Conservation (phyloP, 768 basidiomycete species). For the Stropharia rugosoannulata region DNA sequence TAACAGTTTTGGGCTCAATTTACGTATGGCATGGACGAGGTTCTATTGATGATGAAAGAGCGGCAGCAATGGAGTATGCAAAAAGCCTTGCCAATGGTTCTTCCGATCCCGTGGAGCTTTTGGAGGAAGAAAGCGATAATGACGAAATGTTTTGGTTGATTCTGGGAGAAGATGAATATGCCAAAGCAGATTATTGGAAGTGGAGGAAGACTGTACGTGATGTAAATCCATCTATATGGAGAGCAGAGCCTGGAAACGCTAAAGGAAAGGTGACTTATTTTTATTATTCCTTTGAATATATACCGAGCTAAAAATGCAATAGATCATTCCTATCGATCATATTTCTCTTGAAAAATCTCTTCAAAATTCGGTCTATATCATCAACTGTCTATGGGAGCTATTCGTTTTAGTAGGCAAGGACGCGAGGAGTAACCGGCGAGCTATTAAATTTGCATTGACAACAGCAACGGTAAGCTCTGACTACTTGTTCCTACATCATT, state of each 20-base stretch:
- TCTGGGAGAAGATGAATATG: constrained; percentile 73
- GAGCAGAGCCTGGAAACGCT: constrained; percentile 39
- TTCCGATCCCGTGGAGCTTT: constrained; percentile 44
- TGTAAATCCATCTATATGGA: constrained; percentile 58
- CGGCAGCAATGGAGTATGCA: constrained; percentile 64
- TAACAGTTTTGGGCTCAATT: constrained; percentile 65
- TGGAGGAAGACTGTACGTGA: constrained; percentile 51
- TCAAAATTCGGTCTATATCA: constrained; percentile 53
- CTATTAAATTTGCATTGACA: constrained; percentile 62
- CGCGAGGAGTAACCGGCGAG: constrained; percentile 57
- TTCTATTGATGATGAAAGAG: constrained; percentile 54
- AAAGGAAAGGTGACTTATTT: constrained; percentile 38
- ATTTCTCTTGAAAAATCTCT: constrained; percentile 38
- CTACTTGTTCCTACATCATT: background rate
- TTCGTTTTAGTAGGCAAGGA: constrained; percentile 71
- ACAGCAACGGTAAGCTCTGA: constrained; percentile 47
- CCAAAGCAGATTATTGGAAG: constrained; percentile 80
- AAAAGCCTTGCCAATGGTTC: constrained; percentile 33
- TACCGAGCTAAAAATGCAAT: constrained; percentile 1
- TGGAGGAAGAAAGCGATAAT: constrained; percentile 60
- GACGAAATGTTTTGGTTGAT: constrained; percentile 90
- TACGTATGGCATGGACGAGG: constrained; percentile 86
- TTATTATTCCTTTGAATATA: background rate
- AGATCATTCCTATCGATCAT: constrained; percentile 49
- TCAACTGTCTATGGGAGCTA: constrained; percentile 80